Percentiles rank a stretch among this genome's conserved stretches.
phyloP scores from a whole-genome alignment of 2,329 filamentous ascomycete genomes.

The Aspergillus sp. region DNA sequence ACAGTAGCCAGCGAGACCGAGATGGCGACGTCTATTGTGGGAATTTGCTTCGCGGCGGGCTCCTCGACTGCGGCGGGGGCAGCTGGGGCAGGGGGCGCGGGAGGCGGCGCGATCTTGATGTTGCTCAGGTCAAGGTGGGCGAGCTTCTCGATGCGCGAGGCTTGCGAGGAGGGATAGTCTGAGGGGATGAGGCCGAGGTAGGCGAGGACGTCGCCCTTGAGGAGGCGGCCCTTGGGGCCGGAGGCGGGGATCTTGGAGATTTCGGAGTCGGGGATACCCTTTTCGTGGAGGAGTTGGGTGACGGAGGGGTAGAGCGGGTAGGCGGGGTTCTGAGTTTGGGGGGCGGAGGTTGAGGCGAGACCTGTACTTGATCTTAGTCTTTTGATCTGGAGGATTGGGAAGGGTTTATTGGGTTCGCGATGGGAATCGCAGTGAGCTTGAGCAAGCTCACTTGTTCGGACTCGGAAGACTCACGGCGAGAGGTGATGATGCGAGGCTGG shows the following conservation, averaged over 20 bases:
- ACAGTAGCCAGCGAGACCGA: slow-evolving; percentile 80
- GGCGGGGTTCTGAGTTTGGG: slow-evolving; percentile 46
- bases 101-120: slow-evolving; percentile 70
- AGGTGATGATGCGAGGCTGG: slow-evolving; percentile 36
- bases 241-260: slow-evolving; percentile 82
- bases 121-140: slow-evolving; percentile 91
- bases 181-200: slow-evolving; percentile 79
- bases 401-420: neutral
- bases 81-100: slow-evolving; percentile 35
- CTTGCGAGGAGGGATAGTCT: slow-evolving; percentile 72
- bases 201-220: slow-evolving; percentile 95
- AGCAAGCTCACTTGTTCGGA: neutral
- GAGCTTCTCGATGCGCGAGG: slow-evolving; percentile 73
- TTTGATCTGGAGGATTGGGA: neutral
- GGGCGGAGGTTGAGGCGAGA: slow-evolving; percentile 40
- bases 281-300: slow-evolving; percentile 75
- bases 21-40: slow-evolving; percentile 61
- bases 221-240: slow-evolving; percentile 82
- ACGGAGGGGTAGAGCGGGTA: slow-evolving; percentile 74
- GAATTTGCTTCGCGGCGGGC: slow-evolving; percentile 32
- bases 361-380: slow-evolving; percentile 31
- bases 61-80: slow-evolving; percentile 43
- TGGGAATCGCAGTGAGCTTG: neutral
- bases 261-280: slow-evolving; percentile 75
- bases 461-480: slow-evolving; percentile 39